phyloP scores from a whole-genome alignment of 257 asterid species.

The Coffea canephora region DNA sequence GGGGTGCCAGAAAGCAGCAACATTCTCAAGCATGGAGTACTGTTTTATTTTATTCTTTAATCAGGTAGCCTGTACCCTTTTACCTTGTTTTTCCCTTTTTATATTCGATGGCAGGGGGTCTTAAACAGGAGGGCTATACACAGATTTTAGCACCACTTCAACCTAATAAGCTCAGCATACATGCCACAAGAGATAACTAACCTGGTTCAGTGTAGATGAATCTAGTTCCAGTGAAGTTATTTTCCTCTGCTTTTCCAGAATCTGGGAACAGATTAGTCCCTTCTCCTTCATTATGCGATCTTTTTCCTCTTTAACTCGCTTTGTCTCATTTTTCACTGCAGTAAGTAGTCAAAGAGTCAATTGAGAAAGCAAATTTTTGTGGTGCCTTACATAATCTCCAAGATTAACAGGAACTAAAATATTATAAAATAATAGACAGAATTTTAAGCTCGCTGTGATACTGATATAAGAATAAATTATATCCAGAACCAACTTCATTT shows the following conservation, averaged over 20 bases:
- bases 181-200: conserved; percentile 13
- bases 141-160: neutral
- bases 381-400: neutral
- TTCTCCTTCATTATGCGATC: conserved; percentile 47
- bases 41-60: neutral
- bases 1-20: neutral
- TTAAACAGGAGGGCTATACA: neutral
- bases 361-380: neutral
- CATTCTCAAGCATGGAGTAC: neutral
- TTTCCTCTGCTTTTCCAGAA: conserved; percentile 65
- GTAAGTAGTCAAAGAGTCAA: conserved; percentile 11
- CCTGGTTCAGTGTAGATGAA: conserved; percentile 63
- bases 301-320: conserved; percentile 51
- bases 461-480: neutral
- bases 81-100: no score
- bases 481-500: neutral
- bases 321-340: conserved; percentile 63
- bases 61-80: neutral
- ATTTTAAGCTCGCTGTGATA: neutral
- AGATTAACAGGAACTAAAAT: neutral
- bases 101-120: neutral
- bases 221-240: conserved; percentile 52
- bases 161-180: neutral
- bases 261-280: conserved; percentile 52
- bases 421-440: neutral